Conservation (phyloP, 176 grass and related monocot species). For the Neostapfia colusana region DNA sequence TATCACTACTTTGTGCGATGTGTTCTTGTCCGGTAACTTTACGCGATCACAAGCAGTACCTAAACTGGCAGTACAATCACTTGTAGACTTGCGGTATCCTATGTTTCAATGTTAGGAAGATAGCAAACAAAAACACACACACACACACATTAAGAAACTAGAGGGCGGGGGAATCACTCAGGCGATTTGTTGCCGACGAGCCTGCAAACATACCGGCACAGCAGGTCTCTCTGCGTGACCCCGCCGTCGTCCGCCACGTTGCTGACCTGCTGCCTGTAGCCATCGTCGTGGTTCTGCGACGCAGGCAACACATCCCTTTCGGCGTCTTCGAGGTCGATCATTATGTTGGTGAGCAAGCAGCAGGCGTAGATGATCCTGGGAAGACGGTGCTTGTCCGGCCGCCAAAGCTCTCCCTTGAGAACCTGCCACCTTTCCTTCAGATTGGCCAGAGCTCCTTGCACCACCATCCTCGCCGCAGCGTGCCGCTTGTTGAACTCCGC, state of each 20-base stretch:
- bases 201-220: constrained; percentile 32
- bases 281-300: constrained; percentile 45
- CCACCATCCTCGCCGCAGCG: constrained; percentile 23
- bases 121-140: background rate
- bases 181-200: constrained; percentile 6
- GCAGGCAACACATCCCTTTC: constrained; percentile 23
- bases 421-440: constrained; percentile 47
- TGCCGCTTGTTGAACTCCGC: constrained; percentile 50
- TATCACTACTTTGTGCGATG: no score
- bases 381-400: constrained; percentile 46
- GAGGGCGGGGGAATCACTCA: constrained; percentile 9
- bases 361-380: constrained; percentile 65
- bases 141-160: background rate
- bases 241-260: constrained; percentile 33
- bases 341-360: constrained; percentile 70
- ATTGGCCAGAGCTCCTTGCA: constrained; percentile 35
- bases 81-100: background rate
- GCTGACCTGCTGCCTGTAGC: constrained; percentile 57
- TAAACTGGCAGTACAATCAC: background rate
- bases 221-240: constrained; percentile 42
- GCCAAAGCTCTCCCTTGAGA: constrained; percentile 44
- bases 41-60: background rate
- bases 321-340: constrained; percentile 52
- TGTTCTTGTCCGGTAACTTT: no score
- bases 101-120: constrained; percentile 5